These are phyloP conservation scores for Actinidia arguta DNA, from an alignment of 179 eudicot species.

Conservation along the genomic window DNA sequence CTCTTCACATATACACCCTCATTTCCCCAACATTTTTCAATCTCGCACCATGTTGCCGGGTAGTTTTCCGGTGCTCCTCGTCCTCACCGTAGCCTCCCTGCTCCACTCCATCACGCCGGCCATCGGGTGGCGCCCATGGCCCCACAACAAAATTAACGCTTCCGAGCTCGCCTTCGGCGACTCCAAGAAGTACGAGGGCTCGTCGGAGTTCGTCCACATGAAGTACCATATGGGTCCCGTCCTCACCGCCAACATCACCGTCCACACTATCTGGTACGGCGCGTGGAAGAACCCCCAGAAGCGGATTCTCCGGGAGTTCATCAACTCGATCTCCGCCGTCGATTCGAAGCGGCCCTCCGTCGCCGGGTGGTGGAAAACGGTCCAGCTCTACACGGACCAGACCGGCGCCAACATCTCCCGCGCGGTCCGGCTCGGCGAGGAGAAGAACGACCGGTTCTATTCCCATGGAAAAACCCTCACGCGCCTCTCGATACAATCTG, in stretches of 20 bases:
- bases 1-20: background rate
- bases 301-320: conserved; percentile 78
- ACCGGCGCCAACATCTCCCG: conserved; percentile 82
- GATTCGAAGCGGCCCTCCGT: conserved; percentile 60
- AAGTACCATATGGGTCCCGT: conserved; percentile 97
- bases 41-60: background rate
- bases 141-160: conserved; percentile 35
- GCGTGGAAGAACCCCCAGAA: conserved; percentile 69
- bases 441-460: conserved; percentile 83
- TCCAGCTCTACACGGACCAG: conserved; percentile 84
- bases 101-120: conserved; percentile 29
- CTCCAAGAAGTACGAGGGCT: conserved; percentile 83
- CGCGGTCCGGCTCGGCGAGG: conserved; percentile 56
- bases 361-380: conserved; percentile 87
- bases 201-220: conserved; percentile 71
- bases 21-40: background rate
- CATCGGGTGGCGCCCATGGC: conserved; percentile 78
- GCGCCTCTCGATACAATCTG: conserved; percentile 75
- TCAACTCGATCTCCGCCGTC: conserved; percentile 67
- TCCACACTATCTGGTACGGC: conserved; percentile 89
- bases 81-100: conserved; percentile 24
- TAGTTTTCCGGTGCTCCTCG: conserved; percentile 20
- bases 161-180: conserved; percentile 41
- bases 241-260: conserved; percentile 73
- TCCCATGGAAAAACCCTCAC: conserved; percentile 85